Base-by-base conservation (phyloP, 2,329 filamentous ascomycete genomes). In the Xenosphaeropsis pyriputrescens region DNA sequence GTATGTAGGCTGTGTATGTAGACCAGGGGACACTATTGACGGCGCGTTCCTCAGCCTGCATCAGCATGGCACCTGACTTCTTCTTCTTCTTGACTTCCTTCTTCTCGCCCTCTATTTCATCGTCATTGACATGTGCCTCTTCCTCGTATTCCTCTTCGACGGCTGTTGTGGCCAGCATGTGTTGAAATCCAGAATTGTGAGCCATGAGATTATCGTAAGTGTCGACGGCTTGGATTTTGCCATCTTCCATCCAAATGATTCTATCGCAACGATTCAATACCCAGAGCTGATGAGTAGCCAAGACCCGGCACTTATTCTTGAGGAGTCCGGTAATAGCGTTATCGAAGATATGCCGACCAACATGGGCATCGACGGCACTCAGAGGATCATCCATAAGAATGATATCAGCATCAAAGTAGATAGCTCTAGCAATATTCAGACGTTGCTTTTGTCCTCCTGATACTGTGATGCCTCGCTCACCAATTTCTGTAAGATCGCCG, bases 361-460 rank as follows among this genome's bases (percentile, higher is more conserved):
- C 77, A 43, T 81, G 76, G 15, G 77, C 75, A 48, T 82, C 77
- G 3, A 82, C 77, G 2, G 77, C 77, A 34, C 72, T 78, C 1
- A 82, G 60, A 2, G 77, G 75, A 44, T 82, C 77, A 46, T 82
- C 77, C 70, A 81, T 75, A 18, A 82, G 63, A 15, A 81, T 67
- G 36, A 81, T 70, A 40, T 79, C 74, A 9, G 76, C 68, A 43
- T 80, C 66, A 42, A 79, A 81, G 61, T 88, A 70, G 45, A 81
- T 79, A 42, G 77, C 75, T 35, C 91, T 73, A 14, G 91, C 91
- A 51, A 96, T 95, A 54, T 95, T 96, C 47, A 95, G 65, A 9
- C 91, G 76, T 57, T 95, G 89, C 58, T 95, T 95, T 58, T 96
- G 89, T 2, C 89, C 89, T 40, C 91, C 89, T 14, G 86, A 94